Evolutionary conservation across 106 monocot species (phyloP).

Genomic region (Iris macrosiphon): DNA sequence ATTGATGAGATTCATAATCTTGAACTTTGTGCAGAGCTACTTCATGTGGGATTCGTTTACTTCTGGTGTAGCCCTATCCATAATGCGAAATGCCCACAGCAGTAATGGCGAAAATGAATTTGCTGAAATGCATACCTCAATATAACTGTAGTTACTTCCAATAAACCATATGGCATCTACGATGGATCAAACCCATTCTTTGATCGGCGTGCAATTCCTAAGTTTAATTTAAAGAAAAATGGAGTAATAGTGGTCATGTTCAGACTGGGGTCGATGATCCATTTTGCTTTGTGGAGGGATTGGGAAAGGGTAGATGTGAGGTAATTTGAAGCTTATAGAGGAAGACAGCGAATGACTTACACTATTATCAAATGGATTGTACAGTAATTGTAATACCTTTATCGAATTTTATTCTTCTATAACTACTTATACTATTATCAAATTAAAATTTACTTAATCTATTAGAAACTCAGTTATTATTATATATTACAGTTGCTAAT

Average conservation of each 20-base stretch:
- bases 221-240: constrained; percentile 40
- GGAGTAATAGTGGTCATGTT: constrained; percentile 90
- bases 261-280: constrained; percentile 63
- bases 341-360: too few relatives aligned
- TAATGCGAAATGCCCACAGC: constrained; percentile 32
- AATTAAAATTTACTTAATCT: too few relatives aligned
- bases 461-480: too few relatives aligned
- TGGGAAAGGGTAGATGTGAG: constrained; percentile 57
- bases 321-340: constrained; percentile 35
- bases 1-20: constrained; percentile 1
- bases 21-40: constrained; percentile 39
- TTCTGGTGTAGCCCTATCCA: constrained; percentile 57
- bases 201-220: constrained; percentile 41
- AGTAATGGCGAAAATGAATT: constrained; percentile 61
- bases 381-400: too few relatives aligned
- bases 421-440: too few relatives aligned
- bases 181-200: constrained; percentile 94
- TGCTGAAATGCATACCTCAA: constrained; percentile 65
- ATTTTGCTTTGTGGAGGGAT: constrained; percentile 53
- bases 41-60: constrained; percentile 95
- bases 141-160: constrained; percentile 80
- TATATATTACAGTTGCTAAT: too few relatives aligned
- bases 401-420: too few relatives aligned
- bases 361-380: too few relatives aligned
- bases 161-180: constrained; percentile 59